Evolutionary conservation across 768 basidiomycete genomes (phyloP).

Genomic region (Podaxis sp.): DNA sequence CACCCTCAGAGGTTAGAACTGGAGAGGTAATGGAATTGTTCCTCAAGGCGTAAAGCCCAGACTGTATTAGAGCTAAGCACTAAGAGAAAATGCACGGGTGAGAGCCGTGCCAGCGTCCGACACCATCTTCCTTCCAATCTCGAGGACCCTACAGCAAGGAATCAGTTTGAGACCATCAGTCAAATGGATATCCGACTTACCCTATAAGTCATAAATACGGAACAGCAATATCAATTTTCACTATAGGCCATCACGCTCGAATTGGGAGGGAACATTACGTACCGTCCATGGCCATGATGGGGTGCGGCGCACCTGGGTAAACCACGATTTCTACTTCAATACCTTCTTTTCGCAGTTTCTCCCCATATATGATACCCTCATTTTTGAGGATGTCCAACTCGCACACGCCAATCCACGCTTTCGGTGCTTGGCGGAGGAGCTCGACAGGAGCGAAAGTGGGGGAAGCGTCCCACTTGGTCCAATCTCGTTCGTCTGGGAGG

Average conservation of each 20-base stretch:
- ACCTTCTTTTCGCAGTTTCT: slow-evolving; percentile 53
- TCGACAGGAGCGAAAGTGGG: slow-evolving; percentile 67
- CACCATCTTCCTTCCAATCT: slow-evolving; percentile 15
- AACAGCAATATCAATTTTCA: background rate
- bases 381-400: slow-evolving; percentile 68
- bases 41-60: background rate
- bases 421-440: slow-evolving; percentile 49
- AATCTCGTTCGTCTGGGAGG: slow-evolving; percentile 59
- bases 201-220: background rate
- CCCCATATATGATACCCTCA: slow-evolving; percentile 64
- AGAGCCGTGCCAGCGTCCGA: slow-evolving; percentile 14
- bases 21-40: background rate
- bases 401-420: slow-evolving; percentile 61
- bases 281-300: slow-evolving; percentile 77
- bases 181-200: background rate
- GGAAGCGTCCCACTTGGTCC: slow-evolving; percentile 67
- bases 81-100: slow-evolving; percentile 1
- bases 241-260: too few relatives aligned
- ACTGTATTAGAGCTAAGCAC: background rate
- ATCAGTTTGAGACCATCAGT: background rate
- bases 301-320: slow-evolving; percentile 70
- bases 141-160: background rate
- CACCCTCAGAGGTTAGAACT: too few relatives aligned
- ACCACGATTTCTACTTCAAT: slow-evolving; percentile 53
- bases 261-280: slow-evolving; percentile 22